A percentile compares a stretch with the other conserved stretches of the same genome.
These are phyloP conservation scores for Ehretia macrophylla DNA, from an alignment of 257 asterid genomes.

Conservation along the genomic window DNA sequence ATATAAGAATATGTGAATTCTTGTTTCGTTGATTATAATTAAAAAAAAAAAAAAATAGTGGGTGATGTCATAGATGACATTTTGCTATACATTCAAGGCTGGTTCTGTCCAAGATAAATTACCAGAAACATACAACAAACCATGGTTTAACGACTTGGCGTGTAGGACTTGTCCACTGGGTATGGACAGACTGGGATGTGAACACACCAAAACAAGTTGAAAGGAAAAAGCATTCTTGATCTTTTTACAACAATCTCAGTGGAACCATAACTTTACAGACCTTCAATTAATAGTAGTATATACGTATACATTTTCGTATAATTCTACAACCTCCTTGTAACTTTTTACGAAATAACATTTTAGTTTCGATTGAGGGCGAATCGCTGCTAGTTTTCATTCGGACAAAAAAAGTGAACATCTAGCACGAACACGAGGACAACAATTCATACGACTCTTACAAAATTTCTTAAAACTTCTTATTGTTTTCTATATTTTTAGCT, in stretches of 20 bases:
- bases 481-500: no score
- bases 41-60: not conserved
- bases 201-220: slow-evolving; percentile 14
- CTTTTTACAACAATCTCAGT: slow-evolving; percentile 3
- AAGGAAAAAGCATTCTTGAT: slow-evolving; percentile 9
- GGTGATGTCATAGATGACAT: slow-evolving; percentile 8
- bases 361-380: no score
- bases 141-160: slow-evolving; percentile 21
- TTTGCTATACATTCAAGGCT: slow-evolving; percentile 10
- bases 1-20: no score
- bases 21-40: no score
- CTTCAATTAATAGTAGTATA: not conserved
- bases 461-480: no score
- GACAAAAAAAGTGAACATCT: no score
- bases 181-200: slow-evolving; percentile 17
- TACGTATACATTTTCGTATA: not conserved
- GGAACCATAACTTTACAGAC: slow-evolving; percentile 25
- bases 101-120: slow-evolving; percentile 3
- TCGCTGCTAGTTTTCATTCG: no score
- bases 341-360: no score
- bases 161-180: slow-evolving; percentile 22
- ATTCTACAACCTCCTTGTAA: not conserved
- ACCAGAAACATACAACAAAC: slow-evolving; percentile 12
- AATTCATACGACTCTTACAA: no score
- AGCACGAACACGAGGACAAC: no score